These are phyloP conservation scores for Passiflora organensis DNA, from an alignment of 345 rosid species.

Conservation along the genomic window DNA sequence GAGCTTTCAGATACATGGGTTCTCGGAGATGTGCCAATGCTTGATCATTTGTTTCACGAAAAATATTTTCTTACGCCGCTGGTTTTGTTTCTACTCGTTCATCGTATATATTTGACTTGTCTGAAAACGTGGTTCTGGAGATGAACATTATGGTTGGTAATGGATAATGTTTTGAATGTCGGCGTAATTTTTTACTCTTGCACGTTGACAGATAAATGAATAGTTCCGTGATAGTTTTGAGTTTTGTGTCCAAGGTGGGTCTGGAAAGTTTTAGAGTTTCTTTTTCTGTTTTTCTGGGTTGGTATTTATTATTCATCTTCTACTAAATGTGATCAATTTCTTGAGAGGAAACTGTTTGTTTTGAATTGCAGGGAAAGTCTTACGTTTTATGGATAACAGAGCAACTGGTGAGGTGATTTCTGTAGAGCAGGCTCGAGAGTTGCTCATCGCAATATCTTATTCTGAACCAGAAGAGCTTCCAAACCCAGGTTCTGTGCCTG, in stretches of 20 bases:
- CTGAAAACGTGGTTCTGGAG: too few species aligned
- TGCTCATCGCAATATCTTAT: conserved; percentile 27
- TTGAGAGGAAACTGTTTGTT: not conserved
- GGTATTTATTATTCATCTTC: not conserved
- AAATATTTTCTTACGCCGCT: too few species aligned
- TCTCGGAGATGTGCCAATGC: too few species aligned
- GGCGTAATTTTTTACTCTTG: too few species aligned
- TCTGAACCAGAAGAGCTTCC: conserved; percentile 18
- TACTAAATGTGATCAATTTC: not conserved
- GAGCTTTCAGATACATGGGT: too few species aligned
- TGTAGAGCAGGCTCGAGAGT: conserved; percentile 19
- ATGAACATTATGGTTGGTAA: too few species aligned
- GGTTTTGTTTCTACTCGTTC: too few species aligned
- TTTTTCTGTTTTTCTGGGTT: too few species aligned
- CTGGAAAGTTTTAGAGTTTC: too few species aligned
- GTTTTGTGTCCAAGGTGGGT: not conserved
- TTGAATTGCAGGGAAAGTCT: conserved; percentile 4
- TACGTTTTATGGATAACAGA: conserved; percentile 15
- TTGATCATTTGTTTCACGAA: too few species aligned
- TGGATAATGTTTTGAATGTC: too few species aligned
- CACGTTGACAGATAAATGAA: not conserved
- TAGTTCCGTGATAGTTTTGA: not conserved
- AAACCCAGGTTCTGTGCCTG: conserved; percentile 9
- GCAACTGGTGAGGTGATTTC: conserved; percentile 4
- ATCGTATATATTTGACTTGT: too few species aligned